phyloP scores from a whole-genome alignment of 768 basidiomycete genomes.

The Lactifluus subvellereus region DNA sequence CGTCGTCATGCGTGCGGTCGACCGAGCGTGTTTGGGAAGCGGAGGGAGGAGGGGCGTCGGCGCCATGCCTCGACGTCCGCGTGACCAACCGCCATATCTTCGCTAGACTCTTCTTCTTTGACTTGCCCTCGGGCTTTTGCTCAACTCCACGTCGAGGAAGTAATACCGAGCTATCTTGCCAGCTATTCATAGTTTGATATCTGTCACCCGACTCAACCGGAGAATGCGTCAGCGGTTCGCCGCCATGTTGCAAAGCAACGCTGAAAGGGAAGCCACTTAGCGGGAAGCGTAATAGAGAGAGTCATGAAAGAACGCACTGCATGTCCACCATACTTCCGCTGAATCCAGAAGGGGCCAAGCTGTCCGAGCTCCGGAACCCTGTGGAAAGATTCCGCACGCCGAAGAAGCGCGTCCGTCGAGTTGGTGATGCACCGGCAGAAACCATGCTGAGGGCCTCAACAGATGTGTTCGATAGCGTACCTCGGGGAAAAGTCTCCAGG shows the following conservation, averaged over 20 bases:
- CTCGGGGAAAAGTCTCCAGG: constrained; percentile 45
- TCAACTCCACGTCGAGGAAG: constrained; percentile 3
- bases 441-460: constrained; percentile 74
- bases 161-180: constrained; percentile 10
- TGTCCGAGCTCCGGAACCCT: constrained; percentile 76
- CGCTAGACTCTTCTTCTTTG: constrained; percentile 71
- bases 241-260: constrained; percentile 71
- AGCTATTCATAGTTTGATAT: constrained; percentile 28
- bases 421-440: constrained; percentile 47
- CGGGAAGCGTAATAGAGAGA: constrained; percentile 14
- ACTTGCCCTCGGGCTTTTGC: constrained; percentile 36
- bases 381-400: constrained; percentile 65
- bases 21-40: constrained; percentile 35
- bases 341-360: constrained; percentile 72
- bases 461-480: constrained; percentile 69
- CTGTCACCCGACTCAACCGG: constrained; percentile 8
- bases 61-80: constrained; percentile 41
- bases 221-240: constrained; percentile 25
- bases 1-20: constrained; percentile 50
- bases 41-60: constrained; percentile 30
- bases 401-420: constrained; percentile 67
- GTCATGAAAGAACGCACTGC: constrained; percentile 56
- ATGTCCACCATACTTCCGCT: constrained; percentile 89
- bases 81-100: constrained; percentile 81
- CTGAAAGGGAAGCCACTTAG: constrained; percentile 34